Base-by-base conservation (phyloP, 148 eudicot species). In the Camellia lanceoleosa region DNA sequence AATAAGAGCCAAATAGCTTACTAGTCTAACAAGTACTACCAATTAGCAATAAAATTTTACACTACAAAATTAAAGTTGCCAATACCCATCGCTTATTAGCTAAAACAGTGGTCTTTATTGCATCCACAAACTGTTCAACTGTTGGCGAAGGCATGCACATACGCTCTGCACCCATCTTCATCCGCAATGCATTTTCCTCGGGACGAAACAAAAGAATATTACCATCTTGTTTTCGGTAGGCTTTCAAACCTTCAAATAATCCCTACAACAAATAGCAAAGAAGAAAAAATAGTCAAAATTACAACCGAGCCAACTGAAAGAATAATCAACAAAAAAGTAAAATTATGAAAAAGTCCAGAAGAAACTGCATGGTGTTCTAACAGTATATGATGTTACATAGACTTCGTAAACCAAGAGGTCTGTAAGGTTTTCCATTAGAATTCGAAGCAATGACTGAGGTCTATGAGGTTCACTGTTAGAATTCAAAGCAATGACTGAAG, bases 121-220 rank as follows among this genome's bases (percentile, higher is more conserved):
- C 98, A 86, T 90, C 92, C 84, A 96, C 73, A 84, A 96, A 96
- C 83, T 96, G 97, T 44, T 92, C 97, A 77, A 92, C 94, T 64
- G 91, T 88, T 65, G 99, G 99, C 47, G 98, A 90, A 82, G 95
- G 92, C 99, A 96, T 96, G 89, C 99, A 96, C 98, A 96, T 94
- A 79, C 99, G 91, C 79, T 94, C 98, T n/a, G 99, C 97, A 62
- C 99, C 99, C 64, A 54, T 79, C 81, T 87, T 90, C 89, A 96
- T 79, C 55, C 99, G 87, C 75, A 82, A 20, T 42, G 97, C 98
- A 85, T 96, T 96, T 89, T 96, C 97, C 79, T 87, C 89, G 8
- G 99, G 99, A 64, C 98, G 98, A 81, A 96, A 96, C 70, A 96
- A 88, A 64, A 96, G 87, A 68, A 96, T 90, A 61, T 86, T 91